Evolutionary conservation across 257 asterid species (phyloP).

Genomic region (Jasminum sambac): DNA sequence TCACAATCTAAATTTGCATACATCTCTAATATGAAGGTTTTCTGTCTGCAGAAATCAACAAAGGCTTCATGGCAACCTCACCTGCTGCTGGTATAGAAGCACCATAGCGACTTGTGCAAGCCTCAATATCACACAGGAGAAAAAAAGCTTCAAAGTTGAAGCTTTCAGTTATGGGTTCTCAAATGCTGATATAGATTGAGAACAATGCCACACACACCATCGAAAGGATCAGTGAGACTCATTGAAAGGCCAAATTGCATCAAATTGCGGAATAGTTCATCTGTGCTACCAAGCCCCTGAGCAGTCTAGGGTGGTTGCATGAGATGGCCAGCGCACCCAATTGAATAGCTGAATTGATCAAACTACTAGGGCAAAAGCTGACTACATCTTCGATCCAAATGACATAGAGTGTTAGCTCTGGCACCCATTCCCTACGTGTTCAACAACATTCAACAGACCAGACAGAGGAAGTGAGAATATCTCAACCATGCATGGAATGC

Average conservation of each 20-base stretch:
- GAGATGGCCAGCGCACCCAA: constrained; percentile 78
- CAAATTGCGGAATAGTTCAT: constrained; percentile 81
- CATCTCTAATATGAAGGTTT: constrained; percentile 87
- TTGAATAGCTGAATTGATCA: constrained; percentile 92
- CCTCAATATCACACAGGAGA: constrained; percentile 87
- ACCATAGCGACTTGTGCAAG: constrained; percentile 90
- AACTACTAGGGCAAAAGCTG: constrained; percentile 80
- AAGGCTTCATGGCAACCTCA: constrained; percentile 97
- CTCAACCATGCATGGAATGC: constrained; percentile 95
- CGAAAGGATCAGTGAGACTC: constrained; percentile 91
- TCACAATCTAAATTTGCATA: constrained; percentile 93
- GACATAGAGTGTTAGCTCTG: constrained; percentile 75
- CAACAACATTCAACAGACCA: constrained; percentile 85
- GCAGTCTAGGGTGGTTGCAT: constrained; percentile 73
- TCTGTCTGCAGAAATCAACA: constrained; percentile 96
- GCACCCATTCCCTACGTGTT: constrained; percentile 79
- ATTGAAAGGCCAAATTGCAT: constrained; percentile 92
- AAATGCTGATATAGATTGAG: constrained; percentile 84
- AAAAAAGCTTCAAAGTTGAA: constrained; percentile 95
- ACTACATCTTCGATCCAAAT: constrained; percentile 92
- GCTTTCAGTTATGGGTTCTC: constrained; percentile 79
- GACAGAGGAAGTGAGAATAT: constrained; percentile 92
- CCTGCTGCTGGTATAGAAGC: constrained; percentile 97
- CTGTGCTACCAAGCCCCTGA: constrained; percentile 88
- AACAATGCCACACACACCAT: constrained; percentile 87